Conservation (phyloP, 805 yeast species). For the Myxozyma kluyveri region DNA sequence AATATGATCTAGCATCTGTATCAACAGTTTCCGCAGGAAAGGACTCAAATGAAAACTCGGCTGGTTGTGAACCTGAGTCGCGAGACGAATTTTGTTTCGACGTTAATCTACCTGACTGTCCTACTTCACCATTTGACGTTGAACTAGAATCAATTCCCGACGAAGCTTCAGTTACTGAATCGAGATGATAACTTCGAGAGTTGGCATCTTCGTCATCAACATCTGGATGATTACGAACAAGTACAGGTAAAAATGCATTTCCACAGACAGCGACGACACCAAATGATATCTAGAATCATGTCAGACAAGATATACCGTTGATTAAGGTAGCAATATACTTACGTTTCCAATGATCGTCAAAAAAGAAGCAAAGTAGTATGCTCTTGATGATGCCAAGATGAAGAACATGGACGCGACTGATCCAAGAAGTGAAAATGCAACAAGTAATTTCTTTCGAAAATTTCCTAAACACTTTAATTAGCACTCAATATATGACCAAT, state of each 20-base stretch:
- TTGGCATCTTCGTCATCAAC: not conserved
- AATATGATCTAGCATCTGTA: conserved; percentile 10
- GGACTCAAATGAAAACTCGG: conserved; percentile 20
- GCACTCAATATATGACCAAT: not conserved
- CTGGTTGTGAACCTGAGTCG: not conserved
- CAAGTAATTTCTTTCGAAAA: conserved; percentile 55
- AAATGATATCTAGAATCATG: conserved; percentile 45
- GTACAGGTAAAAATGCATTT: conserved; percentile 64
- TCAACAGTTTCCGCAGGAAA: conserved; percentile 21
- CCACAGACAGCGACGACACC: conserved; percentile 82
- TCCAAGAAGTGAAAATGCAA: conserved; percentile 60
- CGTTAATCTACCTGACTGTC: not conserved
- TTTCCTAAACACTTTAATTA: conserved; percentile 36
- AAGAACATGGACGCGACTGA: conserved; percentile 52
- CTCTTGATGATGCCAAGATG: conserved; percentile 40
- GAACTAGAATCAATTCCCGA: not conserved
- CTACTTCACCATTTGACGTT: not conserved
- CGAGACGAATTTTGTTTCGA: not conserved
- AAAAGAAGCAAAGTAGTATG: conserved; percentile 52
- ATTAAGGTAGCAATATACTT: not conserved
- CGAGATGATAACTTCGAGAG: not conserved
- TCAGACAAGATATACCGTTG: not conserved
- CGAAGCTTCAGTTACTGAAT: not conserved
- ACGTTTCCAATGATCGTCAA: conserved; percentile 60
- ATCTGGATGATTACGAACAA: conserved; percentile 48